These are phyloP conservation scores for Alternaria sp. DNA, from an alignment of 2,329 filamentous ascomycete genomes.

Conservation along the genomic window DNA sequence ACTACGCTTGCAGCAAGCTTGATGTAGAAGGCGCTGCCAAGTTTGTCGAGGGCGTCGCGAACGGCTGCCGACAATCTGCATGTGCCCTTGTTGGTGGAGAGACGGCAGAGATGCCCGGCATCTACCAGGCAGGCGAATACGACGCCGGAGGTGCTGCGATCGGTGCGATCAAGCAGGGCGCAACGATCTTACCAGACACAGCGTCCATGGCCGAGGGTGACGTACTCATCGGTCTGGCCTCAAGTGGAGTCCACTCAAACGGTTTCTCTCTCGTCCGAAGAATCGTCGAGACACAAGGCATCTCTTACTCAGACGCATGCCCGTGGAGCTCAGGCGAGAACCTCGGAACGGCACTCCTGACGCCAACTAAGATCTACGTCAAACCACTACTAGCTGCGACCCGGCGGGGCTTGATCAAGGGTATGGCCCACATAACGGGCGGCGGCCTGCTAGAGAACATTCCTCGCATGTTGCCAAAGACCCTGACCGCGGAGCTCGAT, in stretches of 20 bases:
- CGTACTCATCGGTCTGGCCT: slow-evolving; percentile 82
- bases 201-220: slow-evolving; percentile 81
- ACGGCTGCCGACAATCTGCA: slow-evolving; percentile 81
- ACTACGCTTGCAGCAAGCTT: slow-evolving; percentile 91
- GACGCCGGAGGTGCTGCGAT: slow-evolving; percentile 91
- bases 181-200: slow-evolving; percentile 75
- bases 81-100: slow-evolving; percentile 96
- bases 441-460: slow-evolving; percentile 94
- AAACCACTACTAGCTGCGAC: slow-evolving; percentile 73
- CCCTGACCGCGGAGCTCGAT: slow-evolving; percentile 81
- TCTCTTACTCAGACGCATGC: slow-evolving; percentile 73
- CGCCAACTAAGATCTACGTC: slow-evolving; percentile 94
- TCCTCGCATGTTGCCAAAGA: slow-evolving; percentile 84
- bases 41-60: slow-evolving; percentile 91
- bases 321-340: slow-evolving; percentile 74
- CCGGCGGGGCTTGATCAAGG: slow-evolving; percentile 74
- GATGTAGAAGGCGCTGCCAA: slow-evolving; percentile 76
- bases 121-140: slow-evolving; percentile 88
- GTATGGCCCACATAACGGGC: slow-evolving; percentile 95
- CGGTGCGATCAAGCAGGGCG: slow-evolving; percentile 74
- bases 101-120: slow-evolving; percentile 97
- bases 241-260: slow-evolving; percentile 91
- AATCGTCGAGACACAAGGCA: slow-evolving; percentile 75
- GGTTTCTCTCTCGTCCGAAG: slow-evolving; percentile 96
- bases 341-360: slow-evolving; percentile 80